These are phyloP conservation scores for Onygena corvina DNA, from an alignment of 2,329 filamentous ascomycete genomes.

Conservation along the genomic window DNA sequence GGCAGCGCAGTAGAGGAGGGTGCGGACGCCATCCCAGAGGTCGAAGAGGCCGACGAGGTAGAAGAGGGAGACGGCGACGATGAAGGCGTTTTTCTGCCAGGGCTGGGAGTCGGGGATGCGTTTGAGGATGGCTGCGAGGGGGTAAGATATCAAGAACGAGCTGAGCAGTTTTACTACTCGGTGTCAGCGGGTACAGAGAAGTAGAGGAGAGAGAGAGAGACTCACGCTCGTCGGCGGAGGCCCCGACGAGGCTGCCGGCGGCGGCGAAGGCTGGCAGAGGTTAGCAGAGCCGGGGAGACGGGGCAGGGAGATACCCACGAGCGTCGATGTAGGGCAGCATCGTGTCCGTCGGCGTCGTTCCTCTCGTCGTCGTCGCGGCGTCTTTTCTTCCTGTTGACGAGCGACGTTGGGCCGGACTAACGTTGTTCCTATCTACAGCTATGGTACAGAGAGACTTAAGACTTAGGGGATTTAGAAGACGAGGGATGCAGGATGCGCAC, in stretches of 20 bases:
- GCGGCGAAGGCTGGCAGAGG: slow-evolving; percentile 47
- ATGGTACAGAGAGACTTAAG: too few species aligned
- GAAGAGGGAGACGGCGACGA: slow-evolving; percentile 67
- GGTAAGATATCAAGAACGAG: slow-evolving; percentile 84
- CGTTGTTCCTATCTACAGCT: too few species aligned
- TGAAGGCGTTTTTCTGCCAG: slow-evolving; percentile 77
- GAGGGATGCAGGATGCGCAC: slow-evolving; percentile 75
- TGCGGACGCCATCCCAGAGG: slow-evolving; percentile 72
- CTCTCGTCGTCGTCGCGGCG: background rate
- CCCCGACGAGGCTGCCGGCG: slow-evolving; percentile 45
- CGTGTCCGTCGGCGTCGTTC: slow-evolving; percentile 13
- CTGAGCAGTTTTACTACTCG: slow-evolving; percentile 75
- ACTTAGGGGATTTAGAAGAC: too few species aligned
- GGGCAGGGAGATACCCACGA: slow-evolving; percentile 33
- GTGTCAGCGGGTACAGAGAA: background rate
- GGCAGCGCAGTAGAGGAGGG: slow-evolving; percentile 64
- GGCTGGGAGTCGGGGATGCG: slow-evolving; percentile 76
- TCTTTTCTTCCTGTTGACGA: too few species aligned
- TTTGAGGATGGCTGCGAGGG: slow-evolving; percentile 77
- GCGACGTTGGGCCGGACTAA: too few species aligned
- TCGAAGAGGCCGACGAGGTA: slow-evolving; percentile 90
- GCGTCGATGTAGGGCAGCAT: slow-evolving; percentile 56
- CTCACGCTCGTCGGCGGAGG: slow-evolving; percentile 53
- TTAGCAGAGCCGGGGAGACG: slow-evolving; percentile 12
- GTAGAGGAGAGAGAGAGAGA: background rate